Evolutionary conservation across 208 protist species (phyloP).

Genomic region (Tritrichomonas musculus): DNA sequence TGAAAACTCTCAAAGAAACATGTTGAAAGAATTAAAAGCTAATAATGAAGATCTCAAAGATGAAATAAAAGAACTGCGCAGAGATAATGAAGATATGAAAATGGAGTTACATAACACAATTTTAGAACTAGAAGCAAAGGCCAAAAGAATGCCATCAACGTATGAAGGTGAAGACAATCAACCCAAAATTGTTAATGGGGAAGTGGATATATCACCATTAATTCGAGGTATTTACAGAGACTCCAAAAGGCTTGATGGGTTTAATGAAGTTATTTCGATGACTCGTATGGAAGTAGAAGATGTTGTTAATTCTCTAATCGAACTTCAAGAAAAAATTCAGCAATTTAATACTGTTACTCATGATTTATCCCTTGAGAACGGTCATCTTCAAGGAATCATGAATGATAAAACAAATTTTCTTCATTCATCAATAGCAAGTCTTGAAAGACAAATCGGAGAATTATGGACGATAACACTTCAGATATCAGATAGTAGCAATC

Average conservation of each 20-base stretch:
- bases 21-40: too few species aligned
- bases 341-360: background rate
- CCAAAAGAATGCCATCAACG: background rate
- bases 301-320: background rate
- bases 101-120: background rate
- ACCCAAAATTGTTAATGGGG: background rate
- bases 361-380: background rate
- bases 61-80: too few species aligned
- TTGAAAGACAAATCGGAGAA: too few species aligned
- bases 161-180: background rate
- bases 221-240: background rate
- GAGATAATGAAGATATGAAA: background rate
- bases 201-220: constrained; percentile 8
- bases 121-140: background rate
- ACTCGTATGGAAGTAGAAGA: background rate
- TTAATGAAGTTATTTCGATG: background rate
- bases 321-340: background rate
- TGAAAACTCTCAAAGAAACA: too few species aligned
- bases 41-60: too few species aligned
- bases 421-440: too few species aligned
- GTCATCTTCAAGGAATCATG: background rate
- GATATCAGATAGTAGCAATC: too few species aligned
- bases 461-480: too few species aligned
- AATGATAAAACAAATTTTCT: too few species aligned
- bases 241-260: background rate